Evolutionary conservation across 2,329 filamentous ascomycete genomes (phyloP).

Genomic region (Ceratocystis ficicola): DNA sequence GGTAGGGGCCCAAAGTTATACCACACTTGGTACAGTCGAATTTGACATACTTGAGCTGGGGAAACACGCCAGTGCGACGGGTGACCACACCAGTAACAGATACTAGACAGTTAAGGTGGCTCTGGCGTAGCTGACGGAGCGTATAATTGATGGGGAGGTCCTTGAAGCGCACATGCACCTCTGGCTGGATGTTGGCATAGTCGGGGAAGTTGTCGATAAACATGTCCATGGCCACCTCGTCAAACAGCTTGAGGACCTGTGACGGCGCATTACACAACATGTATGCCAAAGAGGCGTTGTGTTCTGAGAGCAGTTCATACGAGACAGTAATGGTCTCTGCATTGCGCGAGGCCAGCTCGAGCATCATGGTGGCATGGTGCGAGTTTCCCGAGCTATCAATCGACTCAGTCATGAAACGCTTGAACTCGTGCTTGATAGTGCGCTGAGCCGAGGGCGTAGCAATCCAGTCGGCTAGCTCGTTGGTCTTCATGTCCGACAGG

Average conservation of each 20-base stretch:
- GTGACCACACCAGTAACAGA: slow-evolving; percentile 93
- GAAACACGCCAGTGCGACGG: slow-evolving; percentile 85
- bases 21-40: slow-evolving; percentile 94
- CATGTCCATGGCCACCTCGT: slow-evolving; percentile 92
- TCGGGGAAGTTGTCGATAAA: slow-evolving; percentile 93
- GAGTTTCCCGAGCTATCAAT: slow-evolving; percentile 80
- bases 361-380: slow-evolving; percentile 87
- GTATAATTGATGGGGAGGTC: slow-evolving; percentile 93
- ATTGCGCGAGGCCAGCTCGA: slow-evolving; percentile 93
- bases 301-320: slow-evolving; percentile 79
- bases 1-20: slow-evolving; percentile 84
- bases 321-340: slow-evolving; percentile 93
- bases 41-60: slow-evolving; percentile 96
- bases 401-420: slow-evolving; percentile 91
- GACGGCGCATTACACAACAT: slow-evolving; percentile 90
- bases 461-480: slow-evolving; percentile 91
- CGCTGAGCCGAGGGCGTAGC: slow-evolving; percentile 78
- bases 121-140: slow-evolving; percentile 84
- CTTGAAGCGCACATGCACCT: slow-evolving; percentile 94
- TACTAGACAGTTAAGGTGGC: slow-evolving; percentile 89
- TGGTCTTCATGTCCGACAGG: slow-evolving; percentile 82
- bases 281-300: slow-evolving; percentile 88
- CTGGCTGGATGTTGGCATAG: slow-evolving; percentile 92
- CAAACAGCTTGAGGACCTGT: slow-evolving; percentile 93
- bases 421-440: slow-evolving; percentile 93